Conservation (phyloP, 768 basidiomycete species). For the Pleurotus tuber-regium region DNA sequence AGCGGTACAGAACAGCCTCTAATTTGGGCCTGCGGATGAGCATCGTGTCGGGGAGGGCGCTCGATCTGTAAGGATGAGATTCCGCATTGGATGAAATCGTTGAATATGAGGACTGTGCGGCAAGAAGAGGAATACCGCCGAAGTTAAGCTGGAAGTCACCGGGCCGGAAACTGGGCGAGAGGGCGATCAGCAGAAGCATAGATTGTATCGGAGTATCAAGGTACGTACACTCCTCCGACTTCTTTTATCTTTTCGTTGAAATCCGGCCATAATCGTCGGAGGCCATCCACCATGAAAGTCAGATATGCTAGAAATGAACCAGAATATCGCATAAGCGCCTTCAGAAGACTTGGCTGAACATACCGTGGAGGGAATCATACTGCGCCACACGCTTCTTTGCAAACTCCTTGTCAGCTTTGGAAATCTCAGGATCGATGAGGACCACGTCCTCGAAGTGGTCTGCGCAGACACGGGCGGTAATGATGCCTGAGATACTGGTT, state of each 20-base stretch:
- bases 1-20: slow-evolving; percentile 19
- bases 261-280: slow-evolving; percentile 18
- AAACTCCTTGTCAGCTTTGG: slow-evolving; percentile 9
- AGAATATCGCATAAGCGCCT: neutral
- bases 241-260: slow-evolving; percentile 16
- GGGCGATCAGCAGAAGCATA: neutral
- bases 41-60: slow-evolving; percentile 13
- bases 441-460: slow-evolving; percentile 27
- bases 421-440: slow-evolving; percentile 23
- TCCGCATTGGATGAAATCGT: slow-evolving; percentile 5
- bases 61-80: neutral
- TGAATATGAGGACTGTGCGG: slow-evolving; percentile 6
- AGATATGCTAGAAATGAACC: slow-evolving; percentile 9
- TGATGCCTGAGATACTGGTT: slow-evolving; percentile 23
- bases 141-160: slow-evolving; percentile 16
- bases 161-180: slow-evolving; percentile 2
- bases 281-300: slow-evolving; percentile 13
- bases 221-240: slow-evolving; percentile 16
- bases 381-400: slow-evolving; percentile 16
- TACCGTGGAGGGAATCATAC: slow-evolving; percentile 15
- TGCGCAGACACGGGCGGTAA: slow-evolving; percentile 23
- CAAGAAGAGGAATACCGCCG: slow-evolving; percentile 12
- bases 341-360: neutral
- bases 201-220: neutral
- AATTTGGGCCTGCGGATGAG: slow-evolving; percentile 14